Evolutionary conservation across 768 basidiomycete species (phyloP), one percentile per base, ranked within the genome.

Genomic region (Lactifluus subvellereus): DNA sequence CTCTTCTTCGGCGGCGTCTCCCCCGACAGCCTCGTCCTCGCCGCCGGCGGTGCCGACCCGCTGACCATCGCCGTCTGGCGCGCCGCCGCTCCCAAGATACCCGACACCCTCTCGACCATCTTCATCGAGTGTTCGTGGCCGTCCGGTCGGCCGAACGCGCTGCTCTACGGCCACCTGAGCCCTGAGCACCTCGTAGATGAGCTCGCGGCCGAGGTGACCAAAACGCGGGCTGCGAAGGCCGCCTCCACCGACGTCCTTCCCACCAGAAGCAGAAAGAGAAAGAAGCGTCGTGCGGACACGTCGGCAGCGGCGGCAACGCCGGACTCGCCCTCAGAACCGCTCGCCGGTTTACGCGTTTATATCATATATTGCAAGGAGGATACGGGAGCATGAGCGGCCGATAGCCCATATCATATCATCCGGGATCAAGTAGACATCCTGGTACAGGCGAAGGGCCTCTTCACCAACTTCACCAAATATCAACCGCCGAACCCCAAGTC

Each of bases 71-170:
- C 78, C 47, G 86, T 98, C 52, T 98, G 95, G 96, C 82, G 80
- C 45, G 82, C 78, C 33, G 94, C 93, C 0, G 94, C 94, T 5
- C 77, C 83, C 50, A 86, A 85, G 73, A 84, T 97, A 68, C 84
- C 84, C 0, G 78, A 84, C 27, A 77, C 75, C 4, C 81, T 98
- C 16, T 80, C 82, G 37, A 80, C 84, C n/a, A 82, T 98, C 60
- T 98, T 98, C 71, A 91, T 98, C 71, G 96, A 98, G 76, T 98
- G 96, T 73, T 96, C 94, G 1, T 94, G 87, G 77, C 85, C 88
- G 22, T 81, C 84, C 0, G 87, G 87, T 0, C 80, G 95, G 62
- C 78, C 80, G 18, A 80, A 85, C 66, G 80, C 84, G 51, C 71
- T 78, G 57, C 78, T 98, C 48, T 96, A 84, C 72, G 96, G 96